Evolutionary conservation across 2,329 filamentous ascomycete genomes (phyloP), one percentile per base, ranked within the genome.

Genomic region (Thielaviopsis ethacetica): DNA sequence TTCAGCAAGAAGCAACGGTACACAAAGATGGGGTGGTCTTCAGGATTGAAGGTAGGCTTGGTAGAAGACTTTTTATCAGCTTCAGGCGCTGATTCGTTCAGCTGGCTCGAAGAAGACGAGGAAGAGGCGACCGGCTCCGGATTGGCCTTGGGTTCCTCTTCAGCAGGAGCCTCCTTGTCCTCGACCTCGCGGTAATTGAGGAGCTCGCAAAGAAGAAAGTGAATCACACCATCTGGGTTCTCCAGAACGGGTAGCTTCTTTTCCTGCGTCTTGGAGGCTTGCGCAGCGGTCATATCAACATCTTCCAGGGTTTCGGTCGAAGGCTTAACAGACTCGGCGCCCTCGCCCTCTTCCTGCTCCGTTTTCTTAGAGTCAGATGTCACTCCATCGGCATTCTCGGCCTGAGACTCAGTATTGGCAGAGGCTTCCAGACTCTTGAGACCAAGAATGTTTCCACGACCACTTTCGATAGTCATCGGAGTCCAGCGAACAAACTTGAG

Each of bases 1-100:
- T 93, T 90, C 34, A 99, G 79, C 56, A 99, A 75, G 74, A 97
- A 96, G 73, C 91, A 96, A 54, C 93, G 83, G 68, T 97, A 98
- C 57, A 97, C 85, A 72, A 95, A 98, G 62, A 95, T 96, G 0
- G 91, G 89, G 69, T 98, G 90, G 38, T 96, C 86, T 56, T 95
- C 90, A 0, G 88, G 76, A 71, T 95, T 96, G 77, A 97, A 97
- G 0, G 81, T 73, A 0, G 80, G 75, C 71, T 94, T 95, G 12
- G 82, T 72, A 15, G 67, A 64, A 41, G 44, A n/a, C 30, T 67
- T 68, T n/a, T 79, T 77, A 57, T 54, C 57, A 10, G 38, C 53
- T 15, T 30, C 17, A 27, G 51, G n/a, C 17, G 54, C 19, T 15
- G 41, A 27, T 54, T 47, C 6, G 5, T 15, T n/a, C 27, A 7